A percentile compares a stretch with the other conserved stretches of the same genome.
Evolutionary conservation across 805 yeast species (phyloP).

Genomic region (Clavispora carvajalis): DNA sequence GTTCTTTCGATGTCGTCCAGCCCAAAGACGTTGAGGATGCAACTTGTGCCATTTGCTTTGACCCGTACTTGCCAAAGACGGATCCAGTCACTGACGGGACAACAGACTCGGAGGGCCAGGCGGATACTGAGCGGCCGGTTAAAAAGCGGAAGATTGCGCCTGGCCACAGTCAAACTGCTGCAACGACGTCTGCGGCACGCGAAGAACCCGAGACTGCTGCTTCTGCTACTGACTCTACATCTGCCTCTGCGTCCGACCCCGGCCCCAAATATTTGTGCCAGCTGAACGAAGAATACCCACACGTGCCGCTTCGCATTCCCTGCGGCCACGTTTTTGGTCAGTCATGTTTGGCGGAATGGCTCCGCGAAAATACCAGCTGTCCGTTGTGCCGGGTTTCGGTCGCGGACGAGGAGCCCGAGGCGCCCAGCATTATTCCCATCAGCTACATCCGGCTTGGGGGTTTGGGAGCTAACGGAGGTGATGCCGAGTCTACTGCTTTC

Average conservation of each 20-base stretch:
- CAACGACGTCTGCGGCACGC: neutral
- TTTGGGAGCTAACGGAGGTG: neutral
- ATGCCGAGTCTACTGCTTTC: neutral
- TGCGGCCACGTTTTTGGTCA: slow-evolving; percentile 87
- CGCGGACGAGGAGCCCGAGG: slow-evolving; percentile 7
- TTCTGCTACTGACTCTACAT: neutral
- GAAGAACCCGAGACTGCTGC: neutral
- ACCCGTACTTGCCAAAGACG: slow-evolving; percentile 23
- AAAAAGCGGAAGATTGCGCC: slow-evolving; percentile 14
- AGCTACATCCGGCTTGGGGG: slow-evolving; percentile 14
- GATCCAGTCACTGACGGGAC: too few relatives aligned
- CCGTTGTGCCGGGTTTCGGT: slow-evolving; percentile 70
- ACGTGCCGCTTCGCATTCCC: slow-evolving; percentile 69
- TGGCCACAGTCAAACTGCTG: slow-evolving; percentile 2
- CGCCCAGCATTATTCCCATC: slow-evolving; percentile 4
- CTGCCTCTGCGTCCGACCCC: slow-evolving; percentile 1
- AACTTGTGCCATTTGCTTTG: slow-evolving; percentile 64
- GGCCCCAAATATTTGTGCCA: slow-evolving; percentile 11
- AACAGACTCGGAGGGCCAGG: neutral
- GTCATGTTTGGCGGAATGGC: slow-evolving; percentile 83
- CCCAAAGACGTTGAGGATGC: slow-evolving; percentile 23
- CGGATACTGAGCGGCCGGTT: neutral
- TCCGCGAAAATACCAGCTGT: slow-evolving; percentile 66
- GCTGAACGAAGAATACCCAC: slow-evolving; percentile 26
- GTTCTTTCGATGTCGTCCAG: slow-evolving; percentile 36